A percentile compares a stretch with the other conserved stretches of the same genome.
phyloP scores from a whole-genome alignment of 2,329 filamentous ascomycete species.

The Cryphonectria naterciae region DNA sequence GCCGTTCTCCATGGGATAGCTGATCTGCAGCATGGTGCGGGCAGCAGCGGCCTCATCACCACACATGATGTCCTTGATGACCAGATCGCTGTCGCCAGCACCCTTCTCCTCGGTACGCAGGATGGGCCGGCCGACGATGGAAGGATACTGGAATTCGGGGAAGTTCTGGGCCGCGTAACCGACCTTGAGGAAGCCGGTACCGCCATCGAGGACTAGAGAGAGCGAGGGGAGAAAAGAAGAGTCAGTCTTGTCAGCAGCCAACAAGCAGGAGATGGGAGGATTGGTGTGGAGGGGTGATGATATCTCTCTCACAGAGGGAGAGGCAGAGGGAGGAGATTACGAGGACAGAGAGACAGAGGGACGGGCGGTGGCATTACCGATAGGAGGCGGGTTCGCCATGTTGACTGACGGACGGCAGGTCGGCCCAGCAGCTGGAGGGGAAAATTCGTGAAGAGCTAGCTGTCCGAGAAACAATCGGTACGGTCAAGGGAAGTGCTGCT shows the following conservation, averaged over 20 bases:
- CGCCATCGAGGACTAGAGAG: constrained; percentile 89
- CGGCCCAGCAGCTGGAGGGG: constrained; percentile 33
- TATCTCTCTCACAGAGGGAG: neutral
- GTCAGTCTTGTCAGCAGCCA: neutral
- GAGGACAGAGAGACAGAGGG: neutral
- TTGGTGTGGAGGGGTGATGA: neutral
- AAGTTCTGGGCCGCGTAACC: constrained; percentile 99
- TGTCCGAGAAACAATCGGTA: neutral
- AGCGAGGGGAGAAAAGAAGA: neutral
- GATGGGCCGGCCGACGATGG: constrained; percentile 96
- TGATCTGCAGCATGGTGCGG: constrained; percentile 96
- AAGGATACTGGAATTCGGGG: constrained; percentile 97
- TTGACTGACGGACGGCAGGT: constrained; percentile 38
- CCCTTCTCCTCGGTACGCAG: constrained; percentile 89
- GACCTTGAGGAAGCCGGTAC: constrained; percentile 99
- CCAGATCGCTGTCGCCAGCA: constrained; percentile 55
- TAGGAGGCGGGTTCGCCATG: constrained; percentile 58
- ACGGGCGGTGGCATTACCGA: constrained; percentile 49
- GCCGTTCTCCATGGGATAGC: constrained; percentile 99
- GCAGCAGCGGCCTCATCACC: constrained; percentile 96
- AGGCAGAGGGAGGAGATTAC: constrained; percentile 29
- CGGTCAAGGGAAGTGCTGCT: neutral
- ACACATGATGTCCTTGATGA: constrained; percentile 98
- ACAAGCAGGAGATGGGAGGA: neutral
- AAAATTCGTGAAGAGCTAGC: neutral